A percentile compares a stretch with the other conserved stretches of the same genome.
Conservation (phyloP, 495 filamentous ascomycete species). For the Neurospora intermedia region DNA sequence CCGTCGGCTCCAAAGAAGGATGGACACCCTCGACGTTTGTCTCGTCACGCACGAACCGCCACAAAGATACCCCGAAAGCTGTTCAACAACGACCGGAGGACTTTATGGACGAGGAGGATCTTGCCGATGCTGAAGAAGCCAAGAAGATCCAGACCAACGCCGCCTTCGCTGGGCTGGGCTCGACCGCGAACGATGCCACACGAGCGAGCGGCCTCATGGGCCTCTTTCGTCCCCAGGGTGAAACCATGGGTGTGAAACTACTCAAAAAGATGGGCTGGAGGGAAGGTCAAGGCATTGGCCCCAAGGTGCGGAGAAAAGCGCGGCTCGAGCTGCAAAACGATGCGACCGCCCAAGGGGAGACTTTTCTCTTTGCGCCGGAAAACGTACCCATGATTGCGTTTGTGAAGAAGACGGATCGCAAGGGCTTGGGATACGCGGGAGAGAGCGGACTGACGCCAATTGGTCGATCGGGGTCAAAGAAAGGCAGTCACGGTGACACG, state of each 20-base stretch:
- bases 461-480: slow-evolving; percentile 5
- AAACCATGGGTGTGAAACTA: slow-evolving; percentile 83
- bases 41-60: slow-evolving; percentile 72
- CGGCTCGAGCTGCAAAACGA: slow-evolving; percentile 47
- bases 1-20: slow-evolving; percentile 95
- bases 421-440: slow-evolving; percentile 70
- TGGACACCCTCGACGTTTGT: slow-evolving; percentile 90
- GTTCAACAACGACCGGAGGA: slow-evolving; percentile 66
- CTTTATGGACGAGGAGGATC: slow-evolving; percentile 97
- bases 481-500: slow-evolving; percentile 17
- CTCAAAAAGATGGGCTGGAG: slow-evolving; percentile 94
- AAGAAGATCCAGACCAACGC: slow-evolving; percentile 58
- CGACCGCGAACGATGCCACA: slow-evolving; percentile 47
- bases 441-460: slow-evolving; percentile 44
- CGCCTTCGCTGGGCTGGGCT: slow-evolving; percentile 68
- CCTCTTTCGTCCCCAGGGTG: slow-evolving; percentile 60
- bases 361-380: slow-evolving; percentile 80
- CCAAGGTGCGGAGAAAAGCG: slow-evolving; percentile 70
- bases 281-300: slow-evolving; percentile 85
- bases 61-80: slow-evolving; percentile 48
- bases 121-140: slow-evolving; percentile 75
- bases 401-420: slow-evolving; percentile 62
- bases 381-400: slow-evolving; percentile 71
- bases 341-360: slow-evolving; percentile 34
- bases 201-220: slow-evolving; percentile 54